These are phyloP conservation scores for Vachellia collinsii DNA, from an alignment of 306 rosid species.

Conservation along the genomic window DNA sequence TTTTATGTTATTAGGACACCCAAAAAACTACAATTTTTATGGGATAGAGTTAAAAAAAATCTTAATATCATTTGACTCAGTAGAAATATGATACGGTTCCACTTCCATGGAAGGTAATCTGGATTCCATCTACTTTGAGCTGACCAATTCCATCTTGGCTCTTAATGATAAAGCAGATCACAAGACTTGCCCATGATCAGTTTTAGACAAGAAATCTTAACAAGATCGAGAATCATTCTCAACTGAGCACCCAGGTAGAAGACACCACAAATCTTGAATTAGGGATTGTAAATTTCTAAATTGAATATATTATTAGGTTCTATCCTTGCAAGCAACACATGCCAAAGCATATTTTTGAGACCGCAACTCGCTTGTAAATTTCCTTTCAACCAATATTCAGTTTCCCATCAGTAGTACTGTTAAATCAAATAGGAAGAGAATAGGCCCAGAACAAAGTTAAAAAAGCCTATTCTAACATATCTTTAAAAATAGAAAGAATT, in stretches of 20 bases:
- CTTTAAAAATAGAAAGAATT: constrained; percentile 22
- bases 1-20: neutral
- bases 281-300: neutral
- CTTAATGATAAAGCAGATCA: neutral
- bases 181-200: neutral
- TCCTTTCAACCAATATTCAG: constrained; percentile 17
- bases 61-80: neutral
- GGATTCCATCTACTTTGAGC: constrained; percentile 9
- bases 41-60: neutral
- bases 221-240: neutral
- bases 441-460: constrained; percentile 2
- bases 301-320: constrained; percentile 14
- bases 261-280: neutral
- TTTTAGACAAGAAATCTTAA: neutral
- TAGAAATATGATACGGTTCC: neutral
- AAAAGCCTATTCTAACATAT: constrained; percentile 22
- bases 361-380: neutral
- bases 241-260: neutral
- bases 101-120: neutral
- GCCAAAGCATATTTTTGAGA: constrained; percentile 13
- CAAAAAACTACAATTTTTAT: neutral
- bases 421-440: constrained; percentile 25
- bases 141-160: neutral
- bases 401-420: neutral
- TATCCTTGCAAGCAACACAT: constrained; percentile 20